Conservation (phyloP, 495 filamentous ascomycete genomes). For the Xylaria curta region DNA sequence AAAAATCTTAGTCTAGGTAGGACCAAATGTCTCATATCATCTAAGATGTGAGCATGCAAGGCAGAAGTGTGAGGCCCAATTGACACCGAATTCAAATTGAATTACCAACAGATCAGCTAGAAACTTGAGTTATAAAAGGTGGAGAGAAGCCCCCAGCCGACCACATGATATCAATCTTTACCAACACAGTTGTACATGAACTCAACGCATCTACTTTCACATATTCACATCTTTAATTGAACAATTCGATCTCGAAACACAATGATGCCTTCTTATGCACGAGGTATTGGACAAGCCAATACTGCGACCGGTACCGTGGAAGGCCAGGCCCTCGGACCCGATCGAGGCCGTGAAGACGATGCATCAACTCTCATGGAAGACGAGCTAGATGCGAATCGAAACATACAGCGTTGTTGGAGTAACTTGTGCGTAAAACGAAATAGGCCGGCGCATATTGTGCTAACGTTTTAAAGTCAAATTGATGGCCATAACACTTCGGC, state of each 20-base stretch:
- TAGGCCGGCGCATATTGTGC: neutral
- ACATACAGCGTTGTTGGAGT: neutral
- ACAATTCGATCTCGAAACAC: neutral
- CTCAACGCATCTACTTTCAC: neutral
- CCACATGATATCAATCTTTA: neutral
- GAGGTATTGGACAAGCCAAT: neutral
- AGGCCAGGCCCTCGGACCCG: too few relatives aligned
- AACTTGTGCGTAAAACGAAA: neutral
- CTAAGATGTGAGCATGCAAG: neutral
- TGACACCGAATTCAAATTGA: neutral
- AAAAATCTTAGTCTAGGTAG: neutral
- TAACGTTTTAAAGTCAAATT: conserved; percentile 8
- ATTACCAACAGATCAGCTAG: neutral
- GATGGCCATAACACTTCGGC: neutral
- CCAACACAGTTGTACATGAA: neutral
- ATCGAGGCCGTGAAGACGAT: conserved; percentile 8
- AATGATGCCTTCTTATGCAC: neutral
- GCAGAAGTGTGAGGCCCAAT: neutral
- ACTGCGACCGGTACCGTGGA: too few relatives aligned
- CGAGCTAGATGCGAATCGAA: neutral
- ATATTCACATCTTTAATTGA: neutral
- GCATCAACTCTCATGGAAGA: conserved; percentile 5
- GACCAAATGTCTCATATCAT: neutral
- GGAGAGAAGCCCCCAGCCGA: neutral
- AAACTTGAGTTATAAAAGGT: neutral